A percentile compares a stretch with the other conserved stretches of the same genome.
phyloP scores from a whole-genome alignment of 2,329 filamentous ascomycete genomes.

The Trichophyton schoenleinii region DNA sequence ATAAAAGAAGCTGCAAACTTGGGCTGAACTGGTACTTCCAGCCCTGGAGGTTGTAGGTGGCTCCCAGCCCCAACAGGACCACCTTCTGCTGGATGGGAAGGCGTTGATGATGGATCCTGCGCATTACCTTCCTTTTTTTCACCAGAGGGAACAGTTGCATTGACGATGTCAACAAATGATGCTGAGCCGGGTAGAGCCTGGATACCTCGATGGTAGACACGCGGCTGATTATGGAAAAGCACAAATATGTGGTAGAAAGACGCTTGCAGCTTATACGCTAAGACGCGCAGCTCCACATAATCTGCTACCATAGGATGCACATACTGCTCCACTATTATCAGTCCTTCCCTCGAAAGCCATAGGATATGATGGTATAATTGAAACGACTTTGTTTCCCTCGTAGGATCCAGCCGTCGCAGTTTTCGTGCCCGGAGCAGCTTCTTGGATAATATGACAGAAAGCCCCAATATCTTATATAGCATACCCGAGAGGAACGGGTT shows the following conservation, averaged over 20 bases:
- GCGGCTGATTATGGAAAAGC: slow-evolving; percentile 83
- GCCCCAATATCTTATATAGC: slow-evolving; percentile 79
- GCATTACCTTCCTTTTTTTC: slow-evolving; percentile 11
- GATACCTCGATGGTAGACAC: slow-evolving; percentile 51
- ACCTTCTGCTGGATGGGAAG: slow-evolving; percentile 41
- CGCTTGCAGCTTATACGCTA: slow-evolving; percentile 81
- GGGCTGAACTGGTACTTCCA: slow-evolving; percentile 20
- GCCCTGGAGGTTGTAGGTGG: slow-evolving; percentile 39
- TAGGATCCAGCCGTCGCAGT: slow-evolving; percentile 66
- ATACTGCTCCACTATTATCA: slow-evolving; percentile 74
- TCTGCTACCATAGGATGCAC: slow-evolving; percentile 72
- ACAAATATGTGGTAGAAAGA: slow-evolving; percentile 97
- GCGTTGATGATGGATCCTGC: slow-evolving; percentile 23
- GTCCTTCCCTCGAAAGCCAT: slow-evolving; percentile 85
- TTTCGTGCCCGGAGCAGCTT: slow-evolving; percentile 74
- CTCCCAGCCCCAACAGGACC: slow-evolving; percentile 42
- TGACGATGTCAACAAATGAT: slow-evolving; percentile 17
- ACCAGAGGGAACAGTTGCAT: slow-evolving; percentile 21
- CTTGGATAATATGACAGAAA: slow-evolving; percentile 76
- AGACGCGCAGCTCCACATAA: slow-evolving; percentile 71
- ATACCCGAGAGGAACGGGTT: slow-evolving; percentile 63
- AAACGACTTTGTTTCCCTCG: slow-evolving; percentile 64
- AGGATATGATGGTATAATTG: slow-evolving; percentile 83
- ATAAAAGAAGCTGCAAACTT: slow-evolving; percentile 56
- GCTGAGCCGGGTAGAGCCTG: slow-evolving; percentile 25